phyloP scores from a whole-genome alignment of 1,284 basidiomycete species.

The Heterobasidion occidentale region DNA sequence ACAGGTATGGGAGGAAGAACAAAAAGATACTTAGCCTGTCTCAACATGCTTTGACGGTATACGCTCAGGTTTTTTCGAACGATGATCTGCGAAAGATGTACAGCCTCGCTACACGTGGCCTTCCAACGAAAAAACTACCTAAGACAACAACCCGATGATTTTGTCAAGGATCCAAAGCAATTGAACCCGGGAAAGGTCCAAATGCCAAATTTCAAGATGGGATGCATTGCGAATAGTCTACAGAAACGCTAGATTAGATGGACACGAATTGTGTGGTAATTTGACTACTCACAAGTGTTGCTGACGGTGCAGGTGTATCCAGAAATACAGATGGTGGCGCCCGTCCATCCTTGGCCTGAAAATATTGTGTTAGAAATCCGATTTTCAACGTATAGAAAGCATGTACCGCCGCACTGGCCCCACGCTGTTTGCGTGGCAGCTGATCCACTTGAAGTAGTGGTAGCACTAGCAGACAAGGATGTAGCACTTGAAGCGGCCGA shows the following conservation, averaged over 20 bases:
- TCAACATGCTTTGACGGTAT: too few species aligned
- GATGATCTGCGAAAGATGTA: too few species aligned
- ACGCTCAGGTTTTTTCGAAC: too few species aligned
- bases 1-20: slow-evolving; percentile 40
- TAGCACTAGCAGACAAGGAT: not conserved
- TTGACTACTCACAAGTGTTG: slow-evolving; percentile 32
- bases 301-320: slow-evolving; percentile 31
- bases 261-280: too few species aligned
- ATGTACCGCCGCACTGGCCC: slow-evolving; percentile 39
- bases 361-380: not conserved
- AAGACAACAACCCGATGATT: too few species aligned
- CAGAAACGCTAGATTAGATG: not conserved
- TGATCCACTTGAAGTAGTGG: slow-evolving; percentile 10
- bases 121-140: too few species aligned
- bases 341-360: slow-evolving; percentile 27
- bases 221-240: slow-evolving; percentile 41
- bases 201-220: slow-evolving; percentile 12
- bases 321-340: slow-evolving; percentile 34
- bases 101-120: too few species aligned
- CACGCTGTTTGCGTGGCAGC: slow-evolving; percentile 24
- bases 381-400: not conserved
- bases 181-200: not conserved
- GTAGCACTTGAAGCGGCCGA: slow-evolving; percentile 8
- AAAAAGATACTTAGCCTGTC: slow-evolving; percentile 11
- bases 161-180: too few species aligned